phyloP scores from a whole-genome alignment of 176 grass and related monocot genomes.

The Themeda triandra region DNA sequence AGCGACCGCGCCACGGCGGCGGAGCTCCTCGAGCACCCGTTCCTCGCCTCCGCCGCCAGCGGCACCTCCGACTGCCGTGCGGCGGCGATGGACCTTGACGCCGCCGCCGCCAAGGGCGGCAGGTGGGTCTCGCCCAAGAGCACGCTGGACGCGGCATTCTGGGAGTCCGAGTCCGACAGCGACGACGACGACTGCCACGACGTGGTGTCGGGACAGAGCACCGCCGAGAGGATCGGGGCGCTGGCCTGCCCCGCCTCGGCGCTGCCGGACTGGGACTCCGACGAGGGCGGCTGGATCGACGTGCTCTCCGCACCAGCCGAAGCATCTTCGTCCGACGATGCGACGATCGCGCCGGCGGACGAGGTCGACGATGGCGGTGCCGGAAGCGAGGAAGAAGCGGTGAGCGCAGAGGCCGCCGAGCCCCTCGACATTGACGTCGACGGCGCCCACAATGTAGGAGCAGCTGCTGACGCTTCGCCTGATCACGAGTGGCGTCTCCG shows the following conservation, averaged over 20 bases:
- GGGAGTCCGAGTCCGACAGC: slow-evolving; percentile 31
- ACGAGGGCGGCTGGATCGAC: slow-evolving; percentile 40
- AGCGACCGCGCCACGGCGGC: slow-evolving; percentile 43
- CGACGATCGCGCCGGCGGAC: not conserved
- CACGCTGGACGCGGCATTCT: slow-evolving; percentile 59
- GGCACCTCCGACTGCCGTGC: not conserved
- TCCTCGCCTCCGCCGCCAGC: slow-evolving; percentile 5
- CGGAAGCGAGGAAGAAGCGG: not conserved
- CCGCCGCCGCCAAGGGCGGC: not conserved
- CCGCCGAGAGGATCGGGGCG: slow-evolving; percentile 22
- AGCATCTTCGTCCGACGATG: not conserved
- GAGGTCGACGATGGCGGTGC: not conserved
- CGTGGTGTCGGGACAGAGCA: not conserved
- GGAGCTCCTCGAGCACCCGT: slow-evolving; percentile 54
- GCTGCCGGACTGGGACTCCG: slow-evolving; percentile 39
- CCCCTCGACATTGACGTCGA: not conserved
- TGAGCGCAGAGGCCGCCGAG: not conserved
- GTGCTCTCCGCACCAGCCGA: not conserved
- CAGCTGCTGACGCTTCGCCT: not conserved
- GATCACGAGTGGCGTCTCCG: not conserved
- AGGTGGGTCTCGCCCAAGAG: slow-evolving; percentile 72
- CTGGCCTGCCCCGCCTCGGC: slow-evolving; percentile 13
- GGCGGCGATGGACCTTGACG: not conserved
- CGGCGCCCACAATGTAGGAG: not conserved
- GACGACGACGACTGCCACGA: slow-evolving; percentile 32